Evolutionary conservation across 1,284 basidiomycete species (phyloP), one percentile per base, ranked within the genome.

Genomic region (Cryptococcus hybrid): DNA sequence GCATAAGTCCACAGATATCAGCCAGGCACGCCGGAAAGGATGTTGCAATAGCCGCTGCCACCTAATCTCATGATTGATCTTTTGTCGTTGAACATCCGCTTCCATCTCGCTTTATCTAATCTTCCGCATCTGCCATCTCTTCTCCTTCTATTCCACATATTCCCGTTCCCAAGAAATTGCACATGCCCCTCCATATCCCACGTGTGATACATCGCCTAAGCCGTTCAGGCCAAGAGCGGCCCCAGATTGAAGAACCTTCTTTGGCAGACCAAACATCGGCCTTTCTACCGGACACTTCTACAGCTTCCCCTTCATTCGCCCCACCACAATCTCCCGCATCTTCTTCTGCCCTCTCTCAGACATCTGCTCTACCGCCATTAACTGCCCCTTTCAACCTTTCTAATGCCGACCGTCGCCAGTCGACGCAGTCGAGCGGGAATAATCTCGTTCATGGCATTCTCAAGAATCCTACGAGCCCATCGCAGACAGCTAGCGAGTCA

Each of bases 391-490:
- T 4, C 3, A 30, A 4, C 30, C 30, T 30, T 30, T 30, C 30
- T 30, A 30, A 30, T 30, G 30, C 30, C 30, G 30, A 30, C 30
- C 3, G 30, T 30, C 30, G 30, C 30, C 30, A 30, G 4, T 30
- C 30, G 30, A 30, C 30, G 30, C 30, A 30, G 30, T 30, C 30
- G 30, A 30, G 30, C 30, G 30, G 30, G 30, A 30, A 30, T 30
- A 30, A 30, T 30, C 30, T 30, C 30, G 9, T 51, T 18, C 51
- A 54, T 38, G 46, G 38, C 4, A 47, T 48, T 8, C 37, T 47
- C n/a, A 42, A 13, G 24, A 52, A 54, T 37, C 47, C 55, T 18
- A 48, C 52, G 9, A 54, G 54, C 40, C 59, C 59, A 3, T 54
- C 55, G 0, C 42, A 47, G 8, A 44, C 39, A 8, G 44, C 43